Percentiles rank a stretch among this genome's conserved stretches.
Conservation (phyloP, 139 green algal species). For the Microglena sp. region DNA sequence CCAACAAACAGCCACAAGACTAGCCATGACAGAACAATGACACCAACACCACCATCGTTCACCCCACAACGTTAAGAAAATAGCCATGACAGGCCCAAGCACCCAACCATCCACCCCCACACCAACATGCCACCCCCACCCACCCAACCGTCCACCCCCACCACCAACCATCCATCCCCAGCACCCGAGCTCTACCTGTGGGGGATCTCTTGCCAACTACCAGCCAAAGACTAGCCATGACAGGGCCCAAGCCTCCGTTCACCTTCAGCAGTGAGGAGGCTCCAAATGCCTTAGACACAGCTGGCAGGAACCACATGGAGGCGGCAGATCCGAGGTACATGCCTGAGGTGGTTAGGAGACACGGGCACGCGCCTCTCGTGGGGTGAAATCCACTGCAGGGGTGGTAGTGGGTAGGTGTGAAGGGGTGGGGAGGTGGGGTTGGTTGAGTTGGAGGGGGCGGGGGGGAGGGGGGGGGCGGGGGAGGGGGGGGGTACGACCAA, state of each 20-base stretch:
- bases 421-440: neutral
- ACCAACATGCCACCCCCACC: too few relatives aligned
- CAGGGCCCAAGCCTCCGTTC: too few relatives aligned
- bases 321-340: conserved; percentile 95
- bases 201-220: conserved; percentile 40
- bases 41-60: too few relatives aligned
- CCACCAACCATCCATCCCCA: neutral
- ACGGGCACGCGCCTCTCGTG: conserved; percentile 76
- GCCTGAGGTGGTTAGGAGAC: conserved; percentile 50
- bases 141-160: too few relatives aligned
- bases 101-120: too few relatives aligned
- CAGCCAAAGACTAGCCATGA: conserved; percentile 73
- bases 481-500: too few relatives aligned
- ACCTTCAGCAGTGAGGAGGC: conserved; percentile 48
- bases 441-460: too few relatives aligned
- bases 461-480: too few relatives aligned
- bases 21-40: too few relatives aligned
- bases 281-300: conserved; percentile 40
- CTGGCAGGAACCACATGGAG: conserved; percentile 81
- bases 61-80: too few relatives aligned
- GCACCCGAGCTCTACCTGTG: conserved; percentile 18
- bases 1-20: too few relatives aligned
- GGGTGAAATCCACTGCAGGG: conserved; percentile 72
- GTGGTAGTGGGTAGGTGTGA: neutral
- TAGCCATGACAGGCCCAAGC: too few relatives aligned